These are phyloP conservation scores for Syncephalastrum racemosum DNA, from an alignment of 371 early-diverging fungal species.

Conservation along the genomic window DNA sequence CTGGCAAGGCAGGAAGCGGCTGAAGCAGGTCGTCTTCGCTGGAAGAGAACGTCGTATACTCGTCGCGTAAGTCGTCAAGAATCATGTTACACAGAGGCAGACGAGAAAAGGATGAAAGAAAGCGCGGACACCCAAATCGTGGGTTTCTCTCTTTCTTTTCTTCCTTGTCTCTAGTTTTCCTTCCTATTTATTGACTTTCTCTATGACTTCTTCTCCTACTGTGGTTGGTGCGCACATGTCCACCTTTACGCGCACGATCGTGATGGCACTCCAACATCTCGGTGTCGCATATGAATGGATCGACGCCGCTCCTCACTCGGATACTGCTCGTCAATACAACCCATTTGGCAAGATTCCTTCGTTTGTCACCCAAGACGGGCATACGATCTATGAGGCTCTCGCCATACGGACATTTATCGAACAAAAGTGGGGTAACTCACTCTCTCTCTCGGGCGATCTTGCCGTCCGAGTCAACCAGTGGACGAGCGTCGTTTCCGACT, in stretches of 20 bases:
- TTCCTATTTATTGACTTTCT: too few relatives aligned
- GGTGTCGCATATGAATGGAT: conserved; percentile 20
- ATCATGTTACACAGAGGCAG: too few relatives aligned
- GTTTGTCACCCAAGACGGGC: conserved; percentile 16
- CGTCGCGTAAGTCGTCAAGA: too few relatives aligned
- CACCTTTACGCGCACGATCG: conserved; percentile 37
- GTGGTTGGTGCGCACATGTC: conserved; percentile 35
- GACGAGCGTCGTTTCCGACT: conserved; percentile 31
- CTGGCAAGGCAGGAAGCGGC: too few relatives aligned
- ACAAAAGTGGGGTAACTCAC: too few relatives aligned
- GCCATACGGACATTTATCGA: conserved; percentile 36
- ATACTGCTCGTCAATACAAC: conserved; percentile 31
- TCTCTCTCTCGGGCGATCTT: not conserved
- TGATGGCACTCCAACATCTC: conserved; percentile 30
- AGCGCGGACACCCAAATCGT: too few relatives aligned
- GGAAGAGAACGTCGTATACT: too few relatives aligned
- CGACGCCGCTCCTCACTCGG: conserved; percentile 20
- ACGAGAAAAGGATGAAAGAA: too few relatives aligned
- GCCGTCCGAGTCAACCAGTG: conserved; percentile 23
- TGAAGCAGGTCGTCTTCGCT: too few relatives aligned
- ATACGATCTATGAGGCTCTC: conserved; percentile 24
- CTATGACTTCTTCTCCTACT: conserved; percentile 6
- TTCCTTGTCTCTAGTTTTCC: too few relatives aligned
- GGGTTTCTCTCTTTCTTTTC: too few relatives aligned
- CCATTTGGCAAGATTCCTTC: conserved; percentile 43